Percentiles rank a stretch among this genome's conserved stretches.
phyloP scores from a whole-genome alignment of 2,329 filamentous ascomycete species.

The Peltaster fructicola region DNA sequence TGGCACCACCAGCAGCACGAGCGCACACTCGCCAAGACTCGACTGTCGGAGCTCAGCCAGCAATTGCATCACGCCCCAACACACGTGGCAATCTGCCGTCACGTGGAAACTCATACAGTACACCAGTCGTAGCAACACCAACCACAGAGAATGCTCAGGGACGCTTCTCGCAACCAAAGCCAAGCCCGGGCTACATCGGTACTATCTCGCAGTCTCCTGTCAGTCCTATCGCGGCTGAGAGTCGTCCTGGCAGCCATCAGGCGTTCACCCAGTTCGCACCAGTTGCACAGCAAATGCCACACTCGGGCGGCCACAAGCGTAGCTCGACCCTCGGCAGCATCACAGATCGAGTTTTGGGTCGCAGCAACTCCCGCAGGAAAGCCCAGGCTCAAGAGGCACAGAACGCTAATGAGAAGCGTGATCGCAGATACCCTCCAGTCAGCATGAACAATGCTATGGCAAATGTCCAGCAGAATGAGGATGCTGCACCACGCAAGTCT shows the following conservation, averaged over 20 bases:
- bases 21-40: constrained; percentile 32
- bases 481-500: constrained; percentile 33
- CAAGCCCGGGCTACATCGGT: constrained; percentile 46
- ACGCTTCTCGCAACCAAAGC: constrained; percentile 61
- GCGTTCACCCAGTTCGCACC: constrained; percentile 31
- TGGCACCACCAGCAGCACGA: constrained; percentile 24
- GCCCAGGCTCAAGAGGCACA: constrained; percentile 19
- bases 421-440: constrained; percentile 67
- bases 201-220: constrained; percentile 30
- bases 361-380: constrained; percentile 29
- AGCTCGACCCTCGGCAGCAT: constrained; percentile 39
- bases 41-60: constrained; percentile 18
- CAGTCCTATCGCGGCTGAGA: constrained; percentile 1
- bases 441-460: constrained; percentile 67
- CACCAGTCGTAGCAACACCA: constrained; percentile 71
- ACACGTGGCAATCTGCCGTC: constrained; percentile 72
- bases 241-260: constrained; percentile 29
- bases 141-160: constrained; percentile 80
- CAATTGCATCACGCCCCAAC: constrained; percentile 43
- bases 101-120: constrained; percentile 62
- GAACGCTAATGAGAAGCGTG: constrained; percentile 38
- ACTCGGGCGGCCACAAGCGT: constrained; percentile 41
- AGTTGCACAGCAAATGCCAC: constrained; percentile 4
- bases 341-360: constrained; percentile 67
- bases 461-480: constrained; percentile 28